Evolutionary conservation across 2,329 filamentous ascomycete genomes (phyloP), one percentile per base, ranked within the genome.

Genomic region (Nannizziopsis arthrosporioides): DNA sequence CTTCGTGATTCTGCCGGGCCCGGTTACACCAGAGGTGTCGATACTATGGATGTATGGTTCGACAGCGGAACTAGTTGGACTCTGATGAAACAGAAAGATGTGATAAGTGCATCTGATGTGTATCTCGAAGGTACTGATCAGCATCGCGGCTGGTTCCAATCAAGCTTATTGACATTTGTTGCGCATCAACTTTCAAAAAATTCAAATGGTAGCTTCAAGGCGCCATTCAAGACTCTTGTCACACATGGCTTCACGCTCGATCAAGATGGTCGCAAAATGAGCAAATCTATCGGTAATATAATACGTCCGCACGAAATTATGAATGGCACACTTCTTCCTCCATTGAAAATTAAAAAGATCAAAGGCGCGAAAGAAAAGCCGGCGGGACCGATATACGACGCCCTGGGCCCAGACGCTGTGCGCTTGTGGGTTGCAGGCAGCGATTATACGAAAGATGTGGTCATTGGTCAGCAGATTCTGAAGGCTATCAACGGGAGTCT

Each of bases 41-140:
- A 98, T 60, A 98, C 92, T 0, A 98, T 98, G 92, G 92, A 98
- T 64, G 92, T 98, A 8, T 98, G 92, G 92, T 98, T 98, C 57
- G 92, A 98, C 64, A 96, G 92, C 55, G 92, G 92, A 5, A 94
- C 85, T 43, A 94, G 87, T 60, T 98, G 92, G 92, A 84, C 76
- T 1, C 68, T 70, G 32, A 67, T 77, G 32, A 60, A 63, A 48
- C 52, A 55, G 2, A 63, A 65, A 19, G 60, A 56, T 7, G 58
- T 59, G 39, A 54, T 51, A 17, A 56, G 59, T 10, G 60, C 56
- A 18, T 87, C 87, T 0, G 88, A 98, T 62, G 76, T 96, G 18
- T 96, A 94, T 61, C 76, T 96, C 2, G 92, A 98, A 68, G 92
- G 92, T 30, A 85, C 84, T 2, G 92, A 98, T 63, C 92, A 98